Conservation (phyloP, 495 filamentous ascomycete species). For the Penicillium dipodomyicola region DNA sequence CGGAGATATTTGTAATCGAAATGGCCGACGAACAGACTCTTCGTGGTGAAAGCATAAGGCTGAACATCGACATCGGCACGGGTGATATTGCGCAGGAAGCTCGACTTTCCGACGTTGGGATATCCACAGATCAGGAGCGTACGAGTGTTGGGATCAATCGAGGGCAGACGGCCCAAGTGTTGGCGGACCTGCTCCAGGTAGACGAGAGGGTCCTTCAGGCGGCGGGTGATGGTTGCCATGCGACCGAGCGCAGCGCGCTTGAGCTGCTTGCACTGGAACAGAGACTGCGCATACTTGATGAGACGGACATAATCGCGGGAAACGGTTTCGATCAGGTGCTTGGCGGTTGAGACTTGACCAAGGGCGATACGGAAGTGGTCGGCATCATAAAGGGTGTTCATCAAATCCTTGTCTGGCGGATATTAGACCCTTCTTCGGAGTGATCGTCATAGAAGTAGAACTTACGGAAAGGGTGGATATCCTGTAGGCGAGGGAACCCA, state of each 20-base stretch:
- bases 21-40: slow-evolving; percentile 94
- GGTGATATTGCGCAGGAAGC: slow-evolving; percentile 86
- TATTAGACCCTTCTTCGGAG: slow-evolving; percentile 22
- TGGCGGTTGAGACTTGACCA: slow-evolving; percentile 92
- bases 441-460: slow-evolving; percentile 33
- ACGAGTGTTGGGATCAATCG: slow-evolving; percentile 94
- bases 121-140: slow-evolving; percentile 96
- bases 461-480: slow-evolving; percentile 95
- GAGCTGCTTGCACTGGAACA: slow-evolving; percentile 95
- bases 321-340: slow-evolving; percentile 93
- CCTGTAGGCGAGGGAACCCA: slow-evolving; percentile 88
- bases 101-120: slow-evolving; percentile 96
- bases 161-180: slow-evolving; percentile 94
- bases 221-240: slow-evolving; percentile 94
- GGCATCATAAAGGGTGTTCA: slow-evolving; percentile 89
- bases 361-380: slow-evolving; percentile 98
- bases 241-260: slow-evolving; percentile 86
- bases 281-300: slow-evolving; percentile 90
- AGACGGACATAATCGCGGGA: slow-evolving; percentile 90
- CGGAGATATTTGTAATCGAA: slow-evolving; percentile 98
- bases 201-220: slow-evolving; percentile 86
- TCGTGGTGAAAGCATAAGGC: slow-evolving; percentile 98
- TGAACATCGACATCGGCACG: slow-evolving; percentile 97
- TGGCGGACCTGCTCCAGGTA: slow-evolving; percentile 98
- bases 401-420: slow-evolving; percentile 65